phyloP scores from a whole-genome alignment of 73 alveolate species.

The Paramecium octaurelia region DNA sequence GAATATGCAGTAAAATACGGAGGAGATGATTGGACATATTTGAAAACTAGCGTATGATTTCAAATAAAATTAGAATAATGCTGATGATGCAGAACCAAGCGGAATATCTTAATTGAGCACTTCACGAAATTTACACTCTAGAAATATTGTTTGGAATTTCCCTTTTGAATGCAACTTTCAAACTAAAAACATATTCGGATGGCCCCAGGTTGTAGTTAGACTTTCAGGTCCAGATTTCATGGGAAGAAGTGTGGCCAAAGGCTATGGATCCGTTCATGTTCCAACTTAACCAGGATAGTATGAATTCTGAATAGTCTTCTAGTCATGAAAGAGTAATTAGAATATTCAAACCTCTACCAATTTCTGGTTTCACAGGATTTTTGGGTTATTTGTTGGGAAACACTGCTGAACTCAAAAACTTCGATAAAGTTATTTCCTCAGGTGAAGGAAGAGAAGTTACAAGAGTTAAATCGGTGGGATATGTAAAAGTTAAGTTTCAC shows the following conservation, averaged over 20 bases:
- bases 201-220: conserved; percentile 53
- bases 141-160: conserved; percentile 61
- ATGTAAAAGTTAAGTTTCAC: conserved; percentile 58
- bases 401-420: conserved; percentile 44
- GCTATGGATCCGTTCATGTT: conserved; percentile 64
- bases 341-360: conserved; percentile 54
- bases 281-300: conserved; percentile 66
- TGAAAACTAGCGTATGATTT: not conserved
- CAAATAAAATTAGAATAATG: not conserved
- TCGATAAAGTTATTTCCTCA: conserved; percentile 55
- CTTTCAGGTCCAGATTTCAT: conserved; percentile 56
- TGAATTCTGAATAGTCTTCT: not conserved
- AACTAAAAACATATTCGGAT: conserved; percentile 55
- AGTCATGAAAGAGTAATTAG: conserved; percentile 59
- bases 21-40: not conserved
- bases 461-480: conserved; percentile 60
- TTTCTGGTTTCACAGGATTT: conserved; percentile 48
- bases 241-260: conserved; percentile 59
- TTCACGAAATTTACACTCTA: conserved; percentile 48
- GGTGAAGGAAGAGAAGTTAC: conserved; percentile 69
- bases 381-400: conserved; percentile 56
- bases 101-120: conserved; percentile 60
- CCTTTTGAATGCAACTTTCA: conserved; percentile 61
- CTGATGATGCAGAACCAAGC: conserved; percentile 28
- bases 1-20: conserved; percentile 54